Evolutionary conservation across 2,329 filamentous ascomycete species (phyloP), one percentile per base, ranked within the genome.

Genomic region (Fusarium udum): DNA sequence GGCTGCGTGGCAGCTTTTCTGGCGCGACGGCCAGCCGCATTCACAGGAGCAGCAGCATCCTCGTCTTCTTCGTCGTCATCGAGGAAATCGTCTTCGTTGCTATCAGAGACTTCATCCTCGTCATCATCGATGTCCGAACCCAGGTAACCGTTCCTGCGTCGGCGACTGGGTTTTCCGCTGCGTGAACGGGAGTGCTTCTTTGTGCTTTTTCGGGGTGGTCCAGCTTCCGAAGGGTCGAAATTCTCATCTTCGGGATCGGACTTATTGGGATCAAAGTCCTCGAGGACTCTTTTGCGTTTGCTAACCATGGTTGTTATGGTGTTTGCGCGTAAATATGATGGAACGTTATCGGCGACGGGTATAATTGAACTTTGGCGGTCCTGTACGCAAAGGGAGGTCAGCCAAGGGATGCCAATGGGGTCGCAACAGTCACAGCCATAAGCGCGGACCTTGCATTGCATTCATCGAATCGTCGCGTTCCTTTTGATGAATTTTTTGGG

Each of bases 241-340:
- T 91, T 91, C 73, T 90, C 89, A 78, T 92, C 90, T 56, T 90
- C 87, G 5, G 90, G 85, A 74, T 92, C 90, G 57, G 90, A 92
- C 78, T 90, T 88, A 79, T 91, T 92, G 7, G 88, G 89, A 79
- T 92, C 90, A 74, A 92, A 92, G 61, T 85, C 85, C 71, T 89
- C 86, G 62, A 90, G 81, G 65, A 85, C 85, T 71, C 87, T 83
- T 85, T 91, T 92, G 61, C 90, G 84, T 79, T 91, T 91, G 64
- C 80, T 79, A 49, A 76, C 78, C 82, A 83, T 83, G 48, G 26
- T 46, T 64, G 13, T 26, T 16, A 28, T 22, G 31, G 62, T 26
- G 57, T 36, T 56, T 39, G 26, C 24, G 61, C 40, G 64, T 37
- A 26, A 26, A 32, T 51, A 64, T 46, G 51, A 62, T 52, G 48